Evolutionary conservation across 441 rosid species (phyloP).

Genomic region (Euphorbia corollata): DNA sequence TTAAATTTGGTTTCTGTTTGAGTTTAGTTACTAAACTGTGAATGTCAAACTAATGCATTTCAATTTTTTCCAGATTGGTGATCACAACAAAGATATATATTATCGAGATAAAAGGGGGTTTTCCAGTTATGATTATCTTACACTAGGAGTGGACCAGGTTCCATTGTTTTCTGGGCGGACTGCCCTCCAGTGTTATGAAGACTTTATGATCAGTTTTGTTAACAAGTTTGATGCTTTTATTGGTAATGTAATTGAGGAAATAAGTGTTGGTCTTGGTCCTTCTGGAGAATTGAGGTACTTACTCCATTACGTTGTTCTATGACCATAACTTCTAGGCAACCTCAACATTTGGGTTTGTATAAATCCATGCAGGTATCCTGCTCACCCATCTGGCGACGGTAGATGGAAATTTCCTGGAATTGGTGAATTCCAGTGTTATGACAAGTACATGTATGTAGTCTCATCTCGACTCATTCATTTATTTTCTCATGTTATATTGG

Average conservation of each 20-base stretch:
- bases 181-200: constrained; percentile 57
- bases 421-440: constrained; percentile 77
- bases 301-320: constrained; percentile 20
- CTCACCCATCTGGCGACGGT: constrained; percentile 57
- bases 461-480: neutral
- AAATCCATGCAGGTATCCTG: constrained; percentile 48
- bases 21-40: neutral
- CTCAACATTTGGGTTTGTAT: constrained; percentile 21
- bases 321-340: constrained; percentile 4
- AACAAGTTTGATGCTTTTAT: constrained; percentile 41
- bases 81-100: constrained; percentile 46
- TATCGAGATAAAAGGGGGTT: constrained; percentile 46
- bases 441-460: constrained; percentile 54
- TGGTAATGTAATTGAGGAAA: constrained; percentile 55
- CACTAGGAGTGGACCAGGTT: constrained; percentile 58
- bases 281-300: constrained; percentile 55
- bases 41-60: constrained; percentile 4
- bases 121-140: constrained; percentile 54
- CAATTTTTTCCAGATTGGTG: constrained; percentile 40
- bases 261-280: constrained; percentile 33
- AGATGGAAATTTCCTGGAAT: constrained; percentile 76
- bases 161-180: constrained; percentile 52
- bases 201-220: constrained; percentile 50
- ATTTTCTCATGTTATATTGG: constrained; percentile 8
- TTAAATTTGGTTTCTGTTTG: neutral